These are phyloP conservation scores for Grosmannia clavigera DNA, from an alignment of 2,329 filamentous ascomycete genomes.

Conservation along the genomic window DNA sequence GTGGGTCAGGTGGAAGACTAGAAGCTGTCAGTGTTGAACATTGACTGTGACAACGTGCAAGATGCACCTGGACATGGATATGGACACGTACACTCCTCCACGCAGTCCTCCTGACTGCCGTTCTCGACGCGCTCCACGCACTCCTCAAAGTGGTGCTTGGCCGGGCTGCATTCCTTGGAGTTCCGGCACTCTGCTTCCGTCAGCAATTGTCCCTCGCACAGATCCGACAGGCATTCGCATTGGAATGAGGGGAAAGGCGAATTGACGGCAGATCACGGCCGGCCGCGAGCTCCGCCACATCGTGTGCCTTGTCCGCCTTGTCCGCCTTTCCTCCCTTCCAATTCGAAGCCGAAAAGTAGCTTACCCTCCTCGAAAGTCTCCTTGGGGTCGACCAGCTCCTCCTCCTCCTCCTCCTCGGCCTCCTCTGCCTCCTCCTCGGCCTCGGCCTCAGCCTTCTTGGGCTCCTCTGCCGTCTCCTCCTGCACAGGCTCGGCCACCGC, in stretches of 20 bases:
- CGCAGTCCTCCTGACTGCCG: constrained; percentile 82
- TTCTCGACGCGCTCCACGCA: constrained; percentile 90
- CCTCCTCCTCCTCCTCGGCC: constrained; percentile 35
- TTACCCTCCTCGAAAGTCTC: constrained; percentile 80
- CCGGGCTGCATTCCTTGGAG: constrained; percentile 69
- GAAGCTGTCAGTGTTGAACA: constrained; percentile 1
- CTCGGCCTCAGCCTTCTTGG: constrained; percentile 49
- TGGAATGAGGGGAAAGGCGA: background rate
- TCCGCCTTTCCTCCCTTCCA: background rate
- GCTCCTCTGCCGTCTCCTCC: constrained; percentile 43
- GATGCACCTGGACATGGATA: background rate
- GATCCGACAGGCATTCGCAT: background rate
- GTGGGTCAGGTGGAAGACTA: constrained; percentile 98
- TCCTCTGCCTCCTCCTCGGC: constrained; percentile 54
- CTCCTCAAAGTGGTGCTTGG: constrained; percentile 97
- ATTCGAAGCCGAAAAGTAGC: background rate
- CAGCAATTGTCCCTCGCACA: background rate
- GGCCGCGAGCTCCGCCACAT: no score
- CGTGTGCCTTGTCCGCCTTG: background rate
- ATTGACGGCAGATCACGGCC: no score
- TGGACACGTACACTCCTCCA: constrained; percentile 81
- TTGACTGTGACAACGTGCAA: background rate
- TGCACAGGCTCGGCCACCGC: constrained; percentile 48
- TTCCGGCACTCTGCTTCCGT: constrained; percentile 67
- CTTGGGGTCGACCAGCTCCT: constrained; percentile 76